Evolutionary conservation across 2,329 filamentous ascomycete genomes (phyloP).

Genomic region (Pseudogymnoascus verrucosus): DNA sequence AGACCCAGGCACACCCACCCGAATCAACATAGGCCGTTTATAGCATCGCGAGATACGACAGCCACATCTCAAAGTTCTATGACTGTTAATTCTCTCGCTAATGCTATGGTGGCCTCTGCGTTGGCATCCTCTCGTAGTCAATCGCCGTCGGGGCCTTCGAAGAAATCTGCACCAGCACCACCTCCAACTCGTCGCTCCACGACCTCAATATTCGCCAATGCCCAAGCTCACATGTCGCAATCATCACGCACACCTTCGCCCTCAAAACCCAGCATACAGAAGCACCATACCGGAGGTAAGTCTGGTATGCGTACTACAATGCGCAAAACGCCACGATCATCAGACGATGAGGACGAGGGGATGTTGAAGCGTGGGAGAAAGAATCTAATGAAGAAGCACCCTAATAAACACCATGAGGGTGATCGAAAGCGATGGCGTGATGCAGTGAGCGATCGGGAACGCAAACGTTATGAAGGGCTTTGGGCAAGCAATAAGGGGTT

Average conservation of each 20-base stretch:
- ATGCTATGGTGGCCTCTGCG: constrained; percentile 68
- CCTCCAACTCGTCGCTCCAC: constrained; percentile 27
- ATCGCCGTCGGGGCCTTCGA: constrained; percentile 27
- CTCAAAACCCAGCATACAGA: constrained; percentile 25
- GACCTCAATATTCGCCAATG: constrained; percentile 32
- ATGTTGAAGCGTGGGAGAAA: constrained; percentile 30
- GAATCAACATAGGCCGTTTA: background rate
- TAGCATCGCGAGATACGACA: background rate
- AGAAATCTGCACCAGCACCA: constrained; percentile 20
- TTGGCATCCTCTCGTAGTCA: constrained; percentile 54
- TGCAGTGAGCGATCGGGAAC: constrained; percentile 60
- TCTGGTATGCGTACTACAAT: constrained; percentile 58
- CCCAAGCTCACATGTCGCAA: constrained; percentile 28
- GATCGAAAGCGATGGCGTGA: constrained; percentile 70
- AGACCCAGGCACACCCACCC: background rate
- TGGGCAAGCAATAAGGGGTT: constrained; percentile 75
- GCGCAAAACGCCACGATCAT: constrained; percentile 41
- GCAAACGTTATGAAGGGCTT: constrained; percentile 75
- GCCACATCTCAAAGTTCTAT: constrained; percentile 26
- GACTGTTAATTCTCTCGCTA: constrained; percentile 57
- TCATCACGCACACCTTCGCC: constrained; percentile 34
- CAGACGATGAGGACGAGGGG: background rate
- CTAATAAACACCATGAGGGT: constrained; percentile 67
- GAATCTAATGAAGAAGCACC: constrained; percentile 54
- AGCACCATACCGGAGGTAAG: constrained; percentile 18